Evolutionary conservation across 345 rosid species (phyloP).

Genomic region (Arabidopsis arenosa): DNA sequence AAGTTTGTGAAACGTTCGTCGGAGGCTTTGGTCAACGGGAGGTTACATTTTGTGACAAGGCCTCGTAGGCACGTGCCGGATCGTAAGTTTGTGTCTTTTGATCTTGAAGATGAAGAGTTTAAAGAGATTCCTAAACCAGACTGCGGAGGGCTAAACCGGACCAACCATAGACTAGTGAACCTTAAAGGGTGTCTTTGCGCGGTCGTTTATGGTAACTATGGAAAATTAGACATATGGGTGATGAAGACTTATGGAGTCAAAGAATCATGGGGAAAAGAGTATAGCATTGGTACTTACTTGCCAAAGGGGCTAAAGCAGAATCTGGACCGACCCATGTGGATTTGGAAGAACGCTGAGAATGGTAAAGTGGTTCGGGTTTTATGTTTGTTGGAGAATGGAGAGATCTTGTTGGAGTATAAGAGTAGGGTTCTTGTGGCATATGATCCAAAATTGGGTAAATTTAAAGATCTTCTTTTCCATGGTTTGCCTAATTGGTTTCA

Average conservation of each 20-base stretch:
- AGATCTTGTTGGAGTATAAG: slow-evolving; percentile 83
- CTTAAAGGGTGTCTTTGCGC: slow-evolving; percentile 70
- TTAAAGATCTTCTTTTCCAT: slow-evolving; percentile 62
- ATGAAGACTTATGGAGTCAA: slow-evolving; percentile 73
- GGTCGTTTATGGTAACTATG: slow-evolving; percentile 66
- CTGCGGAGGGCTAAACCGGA: slow-evolving; percentile 64
- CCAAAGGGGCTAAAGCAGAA: slow-evolving; percentile 76
- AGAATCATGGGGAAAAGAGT: slow-evolving; percentile 77
- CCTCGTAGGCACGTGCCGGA: slow-evolving; percentile 66
- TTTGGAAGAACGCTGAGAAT: slow-evolving; percentile 54
- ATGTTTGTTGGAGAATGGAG: slow-evolving; percentile 65
- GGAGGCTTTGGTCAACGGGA: slow-evolving; percentile 75
- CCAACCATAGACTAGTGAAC: slow-evolving; percentile 61
- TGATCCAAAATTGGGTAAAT: slow-evolving; percentile 65
- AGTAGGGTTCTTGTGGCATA: slow-evolving; percentile 67
- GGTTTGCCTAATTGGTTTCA: slow-evolving; percentile 84
- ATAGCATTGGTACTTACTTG: slow-evolving; percentile 64
- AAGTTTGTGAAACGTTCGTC: slow-evolving; percentile 61
- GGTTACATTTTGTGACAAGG: slow-evolving; percentile 78
- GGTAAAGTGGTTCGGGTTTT: slow-evolving; percentile 64
- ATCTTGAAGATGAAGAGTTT: slow-evolving; percentile 74
- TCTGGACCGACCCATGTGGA: slow-evolving; percentile 53
- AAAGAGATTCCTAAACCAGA: slow-evolving; percentile 78
- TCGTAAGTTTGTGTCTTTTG: slow-evolving; percentile 74
- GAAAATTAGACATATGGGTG: slow-evolving; percentile 85